Conservation (phyloP, 352 stramenopile species). For the Phytophthora citrophthora region DNA sequence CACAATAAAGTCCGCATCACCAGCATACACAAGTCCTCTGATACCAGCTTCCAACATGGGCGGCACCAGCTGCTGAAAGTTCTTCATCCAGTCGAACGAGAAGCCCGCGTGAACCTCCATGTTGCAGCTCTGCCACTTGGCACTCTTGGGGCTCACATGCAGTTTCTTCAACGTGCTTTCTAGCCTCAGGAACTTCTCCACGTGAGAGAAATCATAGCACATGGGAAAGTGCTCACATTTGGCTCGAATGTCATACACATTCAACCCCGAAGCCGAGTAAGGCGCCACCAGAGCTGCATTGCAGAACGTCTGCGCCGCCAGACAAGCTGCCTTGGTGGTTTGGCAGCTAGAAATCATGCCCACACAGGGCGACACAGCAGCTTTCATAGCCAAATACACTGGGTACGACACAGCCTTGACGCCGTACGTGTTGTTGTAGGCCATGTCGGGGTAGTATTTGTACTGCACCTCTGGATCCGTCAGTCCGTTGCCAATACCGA, state of each 20-base stretch:
- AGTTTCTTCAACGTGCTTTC: slow-evolving; percentile 87
- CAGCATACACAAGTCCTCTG: slow-evolving; percentile 95
- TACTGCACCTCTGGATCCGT: slow-evolving; percentile 94
- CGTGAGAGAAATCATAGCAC: slow-evolving; percentile 95
- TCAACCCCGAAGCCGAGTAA: slow-evolving; percentile 59
- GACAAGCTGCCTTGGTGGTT: slow-evolving; percentile 67
- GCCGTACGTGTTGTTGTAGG: slow-evolving; percentile 91
- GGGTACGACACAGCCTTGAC: slow-evolving; percentile 72
- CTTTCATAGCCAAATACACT: slow-evolving; percentile 74
- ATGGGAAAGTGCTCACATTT: slow-evolving; percentile 90
- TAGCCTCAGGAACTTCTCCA: slow-evolving; percentile 91
- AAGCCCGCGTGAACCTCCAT: slow-evolving; percentile 95
- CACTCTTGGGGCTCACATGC: slow-evolving; percentile 79
- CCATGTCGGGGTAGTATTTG: slow-evolving; percentile 86
- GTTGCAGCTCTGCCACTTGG: slow-evolving; percentile 94
- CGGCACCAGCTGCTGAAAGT: slow-evolving; percentile 92
- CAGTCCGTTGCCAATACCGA: slow-evolving; percentile 97
- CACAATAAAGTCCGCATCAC: slow-evolving; percentile 97
- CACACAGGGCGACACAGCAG: slow-evolving; percentile 61
- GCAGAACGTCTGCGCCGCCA: slow-evolving; percentile 90
- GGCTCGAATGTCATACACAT: slow-evolving; percentile 93
- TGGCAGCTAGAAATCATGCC: slow-evolving; percentile 91
- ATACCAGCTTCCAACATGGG: slow-evolving; percentile 93
- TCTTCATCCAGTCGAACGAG: slow-evolving; percentile 96
- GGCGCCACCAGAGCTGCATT: slow-evolving; percentile 81